Conservation (phyloP, 495 filamentous ascomycete genomes). For the Opeltia flavorubescens region DNA sequence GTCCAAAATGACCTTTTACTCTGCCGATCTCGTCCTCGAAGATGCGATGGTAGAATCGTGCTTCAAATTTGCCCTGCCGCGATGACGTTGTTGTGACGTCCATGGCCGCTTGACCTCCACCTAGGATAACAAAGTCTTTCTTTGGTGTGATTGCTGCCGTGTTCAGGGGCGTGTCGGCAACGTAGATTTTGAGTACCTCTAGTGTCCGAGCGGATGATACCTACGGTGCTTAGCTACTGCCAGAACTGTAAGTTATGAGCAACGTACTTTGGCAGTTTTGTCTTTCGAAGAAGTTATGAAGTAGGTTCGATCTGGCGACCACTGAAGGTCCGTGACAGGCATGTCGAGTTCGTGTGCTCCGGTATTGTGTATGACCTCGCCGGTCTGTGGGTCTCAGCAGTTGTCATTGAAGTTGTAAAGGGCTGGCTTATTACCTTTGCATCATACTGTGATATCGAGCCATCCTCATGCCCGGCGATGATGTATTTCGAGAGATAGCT, state of each 20-base stretch:
- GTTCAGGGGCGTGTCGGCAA: conserved; percentile 91
- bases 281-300: conserved; percentile 97
- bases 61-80: conserved; percentile 96
- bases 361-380: conserved; percentile 65
- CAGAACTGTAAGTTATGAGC: not conserved
- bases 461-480: conserved; percentile 94
- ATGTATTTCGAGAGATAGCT: conserved; percentile 86
- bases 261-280: conserved; percentile 73
- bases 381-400: conserved; percentile 38
- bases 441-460: conserved; percentile 86
- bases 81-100: conserved; percentile 94
- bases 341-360: conserved; percentile 70
- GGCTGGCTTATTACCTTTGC: conserved; percentile 49
- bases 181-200: conserved; percentile 82
- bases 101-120: conserved; percentile 96
- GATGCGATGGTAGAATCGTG: conserved; percentile 96
- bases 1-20: conserved; percentile 93
- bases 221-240: conserved; percentile 25
- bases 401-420: not conserved
- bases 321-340: conserved; percentile 87
- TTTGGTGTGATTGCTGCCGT: conserved; percentile 82
- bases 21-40: conserved; percentile 97
- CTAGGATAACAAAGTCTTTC: conserved; percentile 94
- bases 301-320: conserved; percentile 84
- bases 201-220: conserved; percentile 72